A percentile compares a stretch with the other conserved stretches of the same genome.
These are phyloP conservation scores for Desmodesmus armatus DNA, from an alignment of 139 green algal species.

Conservation along the genomic window DNA sequence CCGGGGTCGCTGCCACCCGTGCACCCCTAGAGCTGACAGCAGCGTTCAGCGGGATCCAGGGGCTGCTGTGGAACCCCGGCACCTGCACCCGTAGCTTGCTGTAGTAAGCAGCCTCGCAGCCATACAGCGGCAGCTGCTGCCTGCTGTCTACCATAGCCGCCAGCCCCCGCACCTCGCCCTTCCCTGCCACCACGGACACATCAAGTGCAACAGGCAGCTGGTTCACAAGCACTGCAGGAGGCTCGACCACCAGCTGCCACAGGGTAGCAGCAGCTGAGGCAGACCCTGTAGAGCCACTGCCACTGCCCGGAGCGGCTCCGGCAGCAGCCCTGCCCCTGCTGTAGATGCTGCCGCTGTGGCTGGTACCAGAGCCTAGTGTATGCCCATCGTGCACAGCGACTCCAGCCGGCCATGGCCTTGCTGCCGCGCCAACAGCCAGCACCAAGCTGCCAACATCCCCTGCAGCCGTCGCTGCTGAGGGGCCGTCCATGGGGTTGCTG, in stretches of 20 bases:
- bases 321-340: not conserved
- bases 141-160: conserved; percentile 23
- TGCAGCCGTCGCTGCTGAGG: conserved; percentile 13
- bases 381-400: too few relatives aligned
- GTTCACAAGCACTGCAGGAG: conserved; percentile 71
- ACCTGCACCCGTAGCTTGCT: conserved; percentile 44
- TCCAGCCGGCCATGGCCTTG: not conserved
- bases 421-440: not conserved
- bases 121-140: conserved; percentile 30
- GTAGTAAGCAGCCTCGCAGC: not conserved
- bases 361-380: too few relatives aligned
- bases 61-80: conserved; percentile 53
- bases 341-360: too few relatives aligned
- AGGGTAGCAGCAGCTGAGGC: not conserved
- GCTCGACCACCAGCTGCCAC: conserved; percentile 63
- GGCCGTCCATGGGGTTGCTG: too few relatives aligned
- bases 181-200: conserved; percentile 43
- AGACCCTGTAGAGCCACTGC: not conserved
- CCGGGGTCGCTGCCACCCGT: too few relatives aligned
- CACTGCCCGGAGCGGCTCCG: not conserved
- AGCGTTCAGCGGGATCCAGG: conserved; percentile 36
- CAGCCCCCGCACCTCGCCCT: not conserved
- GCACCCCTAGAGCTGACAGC: not conserved
- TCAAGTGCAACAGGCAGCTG: conserved; percentile 64
- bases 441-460: not conserved